A percentile compares a stretch with the other conserved stretches of the same genome.
Evolutionary conservation across 1,139 yeast species (phyloP).

Genomic region (Suhomyces anneliseae): DNA sequence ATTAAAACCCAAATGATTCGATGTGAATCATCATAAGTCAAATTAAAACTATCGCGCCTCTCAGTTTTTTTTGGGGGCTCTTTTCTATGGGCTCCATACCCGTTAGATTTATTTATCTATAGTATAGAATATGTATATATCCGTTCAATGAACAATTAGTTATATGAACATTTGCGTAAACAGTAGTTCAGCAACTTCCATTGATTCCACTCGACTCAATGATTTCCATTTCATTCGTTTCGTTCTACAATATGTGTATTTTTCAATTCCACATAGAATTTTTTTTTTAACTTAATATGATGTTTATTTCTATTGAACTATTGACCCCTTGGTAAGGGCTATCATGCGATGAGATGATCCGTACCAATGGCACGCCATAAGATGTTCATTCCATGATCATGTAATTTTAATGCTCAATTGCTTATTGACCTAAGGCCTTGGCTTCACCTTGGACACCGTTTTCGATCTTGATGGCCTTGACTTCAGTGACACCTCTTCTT

Average conservation of each 20-base stretch:
- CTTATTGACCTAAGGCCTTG: constrained; percentile 23
- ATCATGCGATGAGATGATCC: background rate
- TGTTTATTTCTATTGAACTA: background rate
- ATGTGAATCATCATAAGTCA: no score
- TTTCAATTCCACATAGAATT: background rate
- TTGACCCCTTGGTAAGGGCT: background rate
- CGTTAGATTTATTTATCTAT: background rate
- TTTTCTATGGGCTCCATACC: no score
- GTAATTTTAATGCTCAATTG: background rate
- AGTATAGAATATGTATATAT: background rate
- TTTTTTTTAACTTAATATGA: background rate
- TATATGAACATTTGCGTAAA: background rate
- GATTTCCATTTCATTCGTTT: no score
- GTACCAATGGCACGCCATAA: no score
- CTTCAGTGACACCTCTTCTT: constrained; percentile 75
- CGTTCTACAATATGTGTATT: no score
- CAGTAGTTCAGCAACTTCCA: no score
- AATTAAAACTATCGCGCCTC: no score
- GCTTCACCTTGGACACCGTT: constrained; percentile 57
- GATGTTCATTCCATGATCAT: no score
- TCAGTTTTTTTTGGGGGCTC: no score
- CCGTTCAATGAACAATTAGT: background rate
- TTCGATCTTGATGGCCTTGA: constrained; percentile 69
- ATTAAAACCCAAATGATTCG: no score
- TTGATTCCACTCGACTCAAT: no score